Evolutionary conservation across 495 filamentous ascomycete species (phyloP).

Genomic region (Lepidopterella palustris): DNA sequence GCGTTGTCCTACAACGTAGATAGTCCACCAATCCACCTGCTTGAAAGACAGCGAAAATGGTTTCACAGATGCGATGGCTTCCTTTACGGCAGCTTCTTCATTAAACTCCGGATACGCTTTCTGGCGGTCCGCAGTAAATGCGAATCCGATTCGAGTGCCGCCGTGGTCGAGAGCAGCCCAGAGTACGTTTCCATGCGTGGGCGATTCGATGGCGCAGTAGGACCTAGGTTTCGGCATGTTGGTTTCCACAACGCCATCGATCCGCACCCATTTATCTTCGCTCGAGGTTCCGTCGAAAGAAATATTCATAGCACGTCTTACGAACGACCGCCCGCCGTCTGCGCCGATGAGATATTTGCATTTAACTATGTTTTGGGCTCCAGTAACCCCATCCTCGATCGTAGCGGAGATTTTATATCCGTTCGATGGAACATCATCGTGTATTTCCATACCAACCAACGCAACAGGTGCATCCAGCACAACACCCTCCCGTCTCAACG

Average conservation of each 20-base stretch:
- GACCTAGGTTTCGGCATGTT: conserved; percentile 46
- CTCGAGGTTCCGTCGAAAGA: conserved; percentile 42
- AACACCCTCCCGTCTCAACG: conserved; percentile 26
- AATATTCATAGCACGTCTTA: conserved; percentile 40
- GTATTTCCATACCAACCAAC: conserved; percentile 32
- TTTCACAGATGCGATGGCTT: conserved; percentile 42
- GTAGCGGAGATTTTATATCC: conserved; percentile 28
- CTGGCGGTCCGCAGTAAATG: conserved; percentile 44
- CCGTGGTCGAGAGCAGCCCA: conserved; percentile 48
- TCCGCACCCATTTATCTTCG: conserved; percentile 44
- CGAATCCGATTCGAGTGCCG: conserved; percentile 48
- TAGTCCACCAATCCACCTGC: conserved; percentile 52
- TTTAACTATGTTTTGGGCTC: conserved; percentile 20
- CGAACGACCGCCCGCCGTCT: conserved; percentile 44
- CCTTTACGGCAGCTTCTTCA: conserved; percentile 37
- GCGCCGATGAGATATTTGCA: conserved; percentile 45
- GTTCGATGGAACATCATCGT: conserved; percentile 22
- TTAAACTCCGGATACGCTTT: conserved; percentile 39
- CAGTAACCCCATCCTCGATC: conserved; percentile 27
- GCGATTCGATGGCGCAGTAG: conserved; percentile 45
- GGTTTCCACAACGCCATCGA: conserved; percentile 46
- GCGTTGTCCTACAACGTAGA: conserved; percentile 50
- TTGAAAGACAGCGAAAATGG: conserved; percentile 44
- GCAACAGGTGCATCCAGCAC: conserved; percentile 27
- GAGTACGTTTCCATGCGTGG: conserved; percentile 47